Evolutionary conservation across 495 filamentous ascomycete species (phyloP), one percentile per base, ranked within the genome.

Genomic region (Talaromyces trachyspermus): DNA sequence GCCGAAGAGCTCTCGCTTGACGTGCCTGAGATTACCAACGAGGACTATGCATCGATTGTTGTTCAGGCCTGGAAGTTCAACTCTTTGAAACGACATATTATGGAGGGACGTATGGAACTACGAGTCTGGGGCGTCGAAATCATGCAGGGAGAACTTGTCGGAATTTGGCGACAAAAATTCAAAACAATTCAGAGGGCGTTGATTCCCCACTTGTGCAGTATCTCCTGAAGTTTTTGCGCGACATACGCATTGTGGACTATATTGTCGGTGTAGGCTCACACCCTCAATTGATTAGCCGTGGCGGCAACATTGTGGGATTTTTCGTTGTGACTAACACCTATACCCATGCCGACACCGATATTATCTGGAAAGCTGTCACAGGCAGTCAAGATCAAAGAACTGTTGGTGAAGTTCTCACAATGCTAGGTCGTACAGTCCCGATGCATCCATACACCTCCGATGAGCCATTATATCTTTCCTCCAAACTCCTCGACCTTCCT

Each of bases 221-320:
- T 54, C 68, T 89, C 44, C 75, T 85, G 17, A 64, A 74, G 18
- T 84, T 83, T 49, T 73, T 95, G 33, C 64, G 80, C 20, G 53
- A 71, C 3, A 79, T 79, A 36, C 78, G 77, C 49, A 72, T 95
- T 19, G 74, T 95, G 35, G 80, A 88, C 38, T 95, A 97, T 61
- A 77, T 98, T 22, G 80, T 97, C 46, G 87, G 92, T 2, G 81
- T 90, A 35, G 89, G 88, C 46, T 95, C 92, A 14, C 92, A 97
- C 57, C 86, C 87, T 5, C 88, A 95, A 55, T 78, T 98, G 48
- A 94, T 95, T 37, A 72, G 68, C 33, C 78, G 87, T 50, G 85
- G 86, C 57, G 74, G 74, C 49, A 95, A 96, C 47, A 85, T 97
- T 45, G 71, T 95, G 32, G 85, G 85, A 0, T 97, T 95, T 50